Base-by-base conservation (phyloP, 345 rosid species). In the Eucalyptus guilfoylei region DNA sequence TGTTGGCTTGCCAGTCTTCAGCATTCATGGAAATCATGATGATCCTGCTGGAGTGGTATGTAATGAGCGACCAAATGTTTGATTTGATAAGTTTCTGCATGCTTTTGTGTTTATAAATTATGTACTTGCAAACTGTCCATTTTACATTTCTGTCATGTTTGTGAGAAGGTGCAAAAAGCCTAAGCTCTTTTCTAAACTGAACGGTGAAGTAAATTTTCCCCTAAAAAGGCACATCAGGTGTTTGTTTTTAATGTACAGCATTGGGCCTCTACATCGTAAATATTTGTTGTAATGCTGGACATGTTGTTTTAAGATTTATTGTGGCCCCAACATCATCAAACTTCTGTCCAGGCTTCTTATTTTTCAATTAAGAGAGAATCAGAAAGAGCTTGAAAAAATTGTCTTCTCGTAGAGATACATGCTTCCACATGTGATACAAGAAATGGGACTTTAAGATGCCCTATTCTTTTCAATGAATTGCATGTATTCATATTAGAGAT, bases 1-100 rank as follows among this genome's bases (percentile, higher is more conserved):
- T 91, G 98, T 97, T 89, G 99, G 99, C 60, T 92, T 97, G 92
- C 99, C 99, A 7, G 98, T 97, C 85, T 97, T 97, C 91, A 97
- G 97, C 88, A 97, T 97, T 90, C 99, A 97, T 94, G 99, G 99
- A 93, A 97, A 97, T 94, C 99, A 97, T 92, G 99, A 97, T 92
- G 99, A 97, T 92, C 99, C 99, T 88, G 99, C 99, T 88, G 99
- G 99, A 92, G 99, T 97, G 97, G 99, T 97, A 95, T 92, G 92
- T 48, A 86, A 89, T 91, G 34, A 88, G 30, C 1, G 88, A 80
- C 83, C 85, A 85, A 34, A 88, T 32, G 90, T 45, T 72, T 89
- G 62, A 37, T 85, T 50, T 90, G 88, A 85, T 87, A 49, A 72
- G 26, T 88, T 87, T 89, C 86, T 23, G 83, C 86, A 40, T 40